Evolutionary conservation across 1,284 basidiomycete genomes (phyloP).

Genomic region (Malassezia equina): DNA sequence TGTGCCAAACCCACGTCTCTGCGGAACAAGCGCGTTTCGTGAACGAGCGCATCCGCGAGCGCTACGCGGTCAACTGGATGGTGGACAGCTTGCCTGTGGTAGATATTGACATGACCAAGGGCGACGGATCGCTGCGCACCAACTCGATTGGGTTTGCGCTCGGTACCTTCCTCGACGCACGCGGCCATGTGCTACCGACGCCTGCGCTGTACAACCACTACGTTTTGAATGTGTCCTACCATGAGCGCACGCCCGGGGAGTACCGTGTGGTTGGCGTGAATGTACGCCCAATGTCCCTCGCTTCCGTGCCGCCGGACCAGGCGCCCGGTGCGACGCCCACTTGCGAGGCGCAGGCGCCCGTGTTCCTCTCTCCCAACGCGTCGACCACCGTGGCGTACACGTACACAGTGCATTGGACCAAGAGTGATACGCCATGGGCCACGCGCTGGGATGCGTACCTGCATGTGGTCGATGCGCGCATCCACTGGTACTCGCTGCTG

Average conservation of each 20-base stretch:
- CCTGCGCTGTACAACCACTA: slow-evolving; percentile 46
- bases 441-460: slow-evolving; percentile 89
- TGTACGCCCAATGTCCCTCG: slow-evolving; percentile 33
- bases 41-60: slow-evolving; percentile 79
- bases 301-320: slow-evolving; percentile 21
- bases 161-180: slow-evolving; percentile 33
- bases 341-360: slow-evolving; percentile 24
- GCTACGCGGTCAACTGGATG: slow-evolving; percentile 90
- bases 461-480: slow-evolving; percentile 44
- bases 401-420: slow-evolving; percentile 77
- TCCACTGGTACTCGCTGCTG: slow-evolving; percentile 73
- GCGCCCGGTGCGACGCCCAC: slow-evolving; percentile 5
- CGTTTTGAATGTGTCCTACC: slow-evolving; percentile 44
- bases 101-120: slow-evolving; percentile 44
- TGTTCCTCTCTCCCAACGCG: slow-evolving; percentile 52
- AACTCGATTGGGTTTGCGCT: slow-evolving; percentile 49
- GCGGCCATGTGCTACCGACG: slow-evolving; percentile 48
- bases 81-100: slow-evolving; percentile 87
- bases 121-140: slow-evolving; percentile 55
- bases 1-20: slow-evolving; percentile 62
- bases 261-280: slow-evolving; percentile 44
- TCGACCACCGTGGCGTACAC: slow-evolving; percentile 72
- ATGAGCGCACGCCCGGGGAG: slow-evolving; percentile 34
- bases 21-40: slow-evolving; percentile 73
- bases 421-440: slow-evolving; percentile 65